These are phyloP conservation scores for Torulaspora franciscae DNA, from an alignment of 805 yeast species.

Conservation along the genomic window DNA sequence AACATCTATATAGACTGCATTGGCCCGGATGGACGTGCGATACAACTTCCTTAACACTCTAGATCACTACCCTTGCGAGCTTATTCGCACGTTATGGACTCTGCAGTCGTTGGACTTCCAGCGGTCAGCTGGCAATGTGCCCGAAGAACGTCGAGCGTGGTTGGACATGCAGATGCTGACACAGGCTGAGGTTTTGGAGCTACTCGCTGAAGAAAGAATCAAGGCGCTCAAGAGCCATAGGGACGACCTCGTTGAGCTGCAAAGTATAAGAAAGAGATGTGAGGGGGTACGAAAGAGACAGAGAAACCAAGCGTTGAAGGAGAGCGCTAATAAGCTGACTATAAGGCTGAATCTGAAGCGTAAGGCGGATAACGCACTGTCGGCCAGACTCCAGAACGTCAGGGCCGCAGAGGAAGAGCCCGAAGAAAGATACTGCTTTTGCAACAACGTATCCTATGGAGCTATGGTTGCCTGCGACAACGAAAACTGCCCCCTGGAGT, in stretches of 20 bases:
- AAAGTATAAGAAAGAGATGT: slow-evolving; percentile 9
- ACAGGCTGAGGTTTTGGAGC: slow-evolving; percentile 15
- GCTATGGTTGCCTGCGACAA: slow-evolving; percentile 92
- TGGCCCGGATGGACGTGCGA: slow-evolving; percentile 33
- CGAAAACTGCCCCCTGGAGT: slow-evolving; percentile 60
- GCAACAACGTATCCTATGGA: slow-evolving; percentile 51
- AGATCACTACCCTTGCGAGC: slow-evolving; percentile 43
- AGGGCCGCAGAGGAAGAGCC: slow-evolving; percentile 1
- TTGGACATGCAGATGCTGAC: slow-evolving; percentile 10
- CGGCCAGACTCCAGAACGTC: slow-evolving; percentile 2
- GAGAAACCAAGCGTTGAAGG: slow-evolving; percentile 2
- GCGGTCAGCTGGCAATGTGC: slow-evolving; percentile 13
- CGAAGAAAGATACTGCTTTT: slow-evolving; percentile 41
- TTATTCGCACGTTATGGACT: slow-evolving; percentile 41
- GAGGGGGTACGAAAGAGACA: slow-evolving; percentile 7
- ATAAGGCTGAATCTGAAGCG: slow-evolving; percentile 13
- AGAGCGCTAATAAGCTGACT: slow-evolving; percentile 16
- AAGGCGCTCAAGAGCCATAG: slow-evolving; percentile 9
- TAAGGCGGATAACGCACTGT: neutral
- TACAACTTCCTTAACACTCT: slow-evolving; percentile 37
- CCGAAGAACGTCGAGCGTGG: slow-evolving; percentile 15
- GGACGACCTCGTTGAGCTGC: slow-evolving; percentile 10
- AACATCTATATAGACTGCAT: too few species aligned
- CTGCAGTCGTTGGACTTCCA: slow-evolving; percentile 36
- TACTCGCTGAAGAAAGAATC: slow-evolving; percentile 14